These are phyloP conservation scores for Amanita inopinata DNA, from an alignment of 768 basidiomycete species.

Conservation along the genomic window DNA sequence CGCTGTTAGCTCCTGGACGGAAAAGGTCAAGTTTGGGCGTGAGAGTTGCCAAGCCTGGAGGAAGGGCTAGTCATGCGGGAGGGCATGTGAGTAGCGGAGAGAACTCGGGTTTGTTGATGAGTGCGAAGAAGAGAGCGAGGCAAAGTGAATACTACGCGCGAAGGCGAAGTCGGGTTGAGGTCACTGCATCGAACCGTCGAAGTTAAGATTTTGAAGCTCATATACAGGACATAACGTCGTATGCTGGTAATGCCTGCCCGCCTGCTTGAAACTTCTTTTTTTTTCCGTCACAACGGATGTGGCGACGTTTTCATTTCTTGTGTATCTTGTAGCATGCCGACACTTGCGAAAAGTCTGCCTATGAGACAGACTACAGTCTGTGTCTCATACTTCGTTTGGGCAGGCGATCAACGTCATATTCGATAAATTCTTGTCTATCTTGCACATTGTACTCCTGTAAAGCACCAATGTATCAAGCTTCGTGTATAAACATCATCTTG, in stretches of 20 bases:
- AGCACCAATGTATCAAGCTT: slow-evolving; percentile 5
- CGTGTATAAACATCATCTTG: slow-evolving; percentile 5
- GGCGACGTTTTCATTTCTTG: too few relatives aligned
- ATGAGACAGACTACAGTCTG: too few relatives aligned
- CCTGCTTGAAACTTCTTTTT: too few relatives aligned
- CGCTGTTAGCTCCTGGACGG: slow-evolving; percentile 13
- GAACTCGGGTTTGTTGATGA: slow-evolving; percentile 37
- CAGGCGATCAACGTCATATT: too few relatives aligned
- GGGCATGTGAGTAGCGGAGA: slow-evolving; percentile 21
- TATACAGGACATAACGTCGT: too few relatives aligned
- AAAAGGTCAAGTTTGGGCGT: slow-evolving; percentile 46
- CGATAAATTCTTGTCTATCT: slow-evolving; percentile 2
- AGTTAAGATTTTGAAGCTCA: too few relatives aligned
- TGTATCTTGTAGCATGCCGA: too few relatives aligned
- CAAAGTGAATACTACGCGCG: slow-evolving; percentile 63
- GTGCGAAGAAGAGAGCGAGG: slow-evolving; percentile 63
- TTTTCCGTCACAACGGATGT: too few relatives aligned
- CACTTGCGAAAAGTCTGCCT: too few relatives aligned
- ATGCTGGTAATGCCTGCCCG: too few relatives aligned
- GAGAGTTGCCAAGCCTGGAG: slow-evolving; percentile 26
- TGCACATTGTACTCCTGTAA: slow-evolving; percentile 2
- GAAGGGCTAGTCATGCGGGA: slow-evolving; percentile 19
- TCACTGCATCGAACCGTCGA: background rate
- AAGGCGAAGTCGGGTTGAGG: slow-evolving; percentile 34
- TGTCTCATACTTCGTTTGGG: too few relatives aligned